These are phyloP conservation scores for Verticillium nonalfalfae DNA, from an alignment of 2,329 filamentous ascomycete genomes.

Conservation along the genomic window DNA sequence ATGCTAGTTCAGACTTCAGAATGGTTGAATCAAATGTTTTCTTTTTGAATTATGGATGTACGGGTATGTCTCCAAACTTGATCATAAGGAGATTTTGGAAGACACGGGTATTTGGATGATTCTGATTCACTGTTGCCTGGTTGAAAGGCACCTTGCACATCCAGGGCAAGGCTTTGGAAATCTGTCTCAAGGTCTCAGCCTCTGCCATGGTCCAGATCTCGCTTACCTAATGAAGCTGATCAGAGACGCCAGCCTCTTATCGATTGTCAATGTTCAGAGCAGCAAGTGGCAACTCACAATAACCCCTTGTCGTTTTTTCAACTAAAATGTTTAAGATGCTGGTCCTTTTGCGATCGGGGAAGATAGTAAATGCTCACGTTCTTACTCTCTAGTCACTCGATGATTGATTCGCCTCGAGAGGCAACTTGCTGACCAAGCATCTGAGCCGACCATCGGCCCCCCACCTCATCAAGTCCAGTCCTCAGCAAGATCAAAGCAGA, in stretches of 20 bases:
- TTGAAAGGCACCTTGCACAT: too few species aligned
- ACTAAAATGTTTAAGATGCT: too few species aligned
- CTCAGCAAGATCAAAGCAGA: background rate
- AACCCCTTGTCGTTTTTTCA: background rate
- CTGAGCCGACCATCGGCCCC: background rate
- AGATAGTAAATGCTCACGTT: background rate
- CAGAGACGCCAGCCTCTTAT: background rate
- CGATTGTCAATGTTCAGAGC: background rate
- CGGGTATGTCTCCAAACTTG: background rate
- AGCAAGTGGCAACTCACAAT: background rate
- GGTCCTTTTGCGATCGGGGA: background rate
- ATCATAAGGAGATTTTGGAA: background rate
- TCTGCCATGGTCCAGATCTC: background rate
- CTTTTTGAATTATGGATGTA: background rate
- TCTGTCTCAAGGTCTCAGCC: background rate
- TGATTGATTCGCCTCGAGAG: background rate
- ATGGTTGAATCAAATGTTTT: background rate
- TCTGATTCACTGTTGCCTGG: background rate
- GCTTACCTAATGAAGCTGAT: background rate
- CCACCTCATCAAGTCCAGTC: background rate
- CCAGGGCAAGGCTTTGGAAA: background rate
- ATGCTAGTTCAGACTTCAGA: background rate
- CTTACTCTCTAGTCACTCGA: background rate
- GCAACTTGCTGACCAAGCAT: background rate
- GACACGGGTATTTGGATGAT: background rate